Percentiles rank a stretch among this genome's conserved stretches.
phyloP scores from a whole-genome alignment of 2,329 filamentous ascomycete species.

The Cercospora beticola region DNA sequence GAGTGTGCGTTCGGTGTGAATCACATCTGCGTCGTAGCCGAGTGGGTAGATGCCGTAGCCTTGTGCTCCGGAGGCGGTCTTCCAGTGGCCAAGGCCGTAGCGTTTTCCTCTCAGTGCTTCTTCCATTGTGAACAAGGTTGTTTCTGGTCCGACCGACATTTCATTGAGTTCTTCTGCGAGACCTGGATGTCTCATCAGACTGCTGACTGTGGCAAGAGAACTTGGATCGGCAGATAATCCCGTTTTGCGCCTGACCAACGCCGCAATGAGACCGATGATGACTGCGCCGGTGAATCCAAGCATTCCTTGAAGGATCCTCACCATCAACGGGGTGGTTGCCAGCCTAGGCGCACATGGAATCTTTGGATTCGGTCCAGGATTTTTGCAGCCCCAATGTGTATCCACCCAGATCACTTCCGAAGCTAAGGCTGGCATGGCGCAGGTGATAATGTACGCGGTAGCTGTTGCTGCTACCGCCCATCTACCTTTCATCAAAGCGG shows the following conservation, averaged over 20 bases:
- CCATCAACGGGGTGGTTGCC: conserved; percentile 11
- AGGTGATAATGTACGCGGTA: conserved; percentile 4
- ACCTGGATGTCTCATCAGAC: conserved; percentile 21
- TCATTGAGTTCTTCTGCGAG: conserved; percentile 21
- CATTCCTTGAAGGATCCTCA: conserved; percentile 24
- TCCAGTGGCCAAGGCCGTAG: conserved; percentile 19
- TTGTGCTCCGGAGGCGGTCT: conserved; percentile 3
- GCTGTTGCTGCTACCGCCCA: neutral
- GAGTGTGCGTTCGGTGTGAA: neutral
- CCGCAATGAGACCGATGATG: conserved; percentile 12
- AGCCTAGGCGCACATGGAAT: conserved; percentile 16
- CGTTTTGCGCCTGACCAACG: conserved; percentile 13
- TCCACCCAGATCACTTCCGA: conserved; percentile 19
- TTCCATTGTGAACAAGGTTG: conserved; percentile 9
- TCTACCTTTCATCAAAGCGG: conserved; percentile 1
- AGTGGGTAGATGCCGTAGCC: conserved; percentile 13
- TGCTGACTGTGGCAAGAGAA: conserved; percentile 21
- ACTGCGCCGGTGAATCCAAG: conserved; percentile 18
- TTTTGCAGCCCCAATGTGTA: conserved; percentile 7
- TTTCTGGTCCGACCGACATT: conserved; percentile 12
- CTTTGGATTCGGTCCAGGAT: neutral
- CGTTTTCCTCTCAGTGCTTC: conserved; percentile 12
- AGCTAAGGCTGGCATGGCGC: conserved; percentile 12
- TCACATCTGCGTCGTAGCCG: neutral
- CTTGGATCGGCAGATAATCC: conserved; percentile 22